Base-by-base conservation (phyloP, 352 stramenopile genomes). In the Globisporangium nodosum region DNA sequence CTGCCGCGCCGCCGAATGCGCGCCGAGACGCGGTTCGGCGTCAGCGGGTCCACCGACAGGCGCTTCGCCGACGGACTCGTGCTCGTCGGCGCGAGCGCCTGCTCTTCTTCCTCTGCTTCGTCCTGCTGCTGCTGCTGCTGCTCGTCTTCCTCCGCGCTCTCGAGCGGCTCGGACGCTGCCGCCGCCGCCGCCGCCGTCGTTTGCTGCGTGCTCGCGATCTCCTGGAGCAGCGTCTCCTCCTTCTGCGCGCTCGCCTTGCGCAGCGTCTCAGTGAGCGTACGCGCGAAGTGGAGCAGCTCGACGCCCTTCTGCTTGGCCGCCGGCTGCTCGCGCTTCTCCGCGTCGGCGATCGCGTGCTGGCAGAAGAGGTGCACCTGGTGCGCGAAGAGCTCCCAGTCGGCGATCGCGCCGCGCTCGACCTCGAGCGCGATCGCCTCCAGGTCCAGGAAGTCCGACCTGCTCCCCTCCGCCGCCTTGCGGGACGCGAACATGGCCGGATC, bases 281-380 rank as follows among this genome's bases (percentile, higher is more conserved):
- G 70, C 24, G 80, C 75, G 65, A 92, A 92, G 39, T 90, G 79
- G 31, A 89, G 69, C 58, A 92, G 57, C 62, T 92, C 82, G 8
- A 90, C 67, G 13, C 79, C 80, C 52, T 92, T 92, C 7, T 87
- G 76, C 53, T 80, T 82, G 33, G 76, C 78, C 47, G 89, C 82
- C 1, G 64, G 57, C 46, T 77, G 73, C 45, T 76, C 71, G 5
- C 65, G 69, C 39, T 68, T 64, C 52, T 88, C 78, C 5, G 77
- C 74, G 31, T 85, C 70, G 8, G 78, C 65, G 52, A 92, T 87
- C 31, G 89, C 80, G 57, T 82, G 71, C 59, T 90, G 74, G 39
- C 82, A 92, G 56, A 90, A 92, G 16, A 78, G 40, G 67, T 85
- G 86, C 24, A 92, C 75, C 37, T 85, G 80, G 45, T 88, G 65